Percentiles rank a stretch among this genome's conserved stretches.
Evolutionary conservation across 1,139 yeast genomes (phyloP).

Genomic region (Saccharomyces hybrid): DNA sequence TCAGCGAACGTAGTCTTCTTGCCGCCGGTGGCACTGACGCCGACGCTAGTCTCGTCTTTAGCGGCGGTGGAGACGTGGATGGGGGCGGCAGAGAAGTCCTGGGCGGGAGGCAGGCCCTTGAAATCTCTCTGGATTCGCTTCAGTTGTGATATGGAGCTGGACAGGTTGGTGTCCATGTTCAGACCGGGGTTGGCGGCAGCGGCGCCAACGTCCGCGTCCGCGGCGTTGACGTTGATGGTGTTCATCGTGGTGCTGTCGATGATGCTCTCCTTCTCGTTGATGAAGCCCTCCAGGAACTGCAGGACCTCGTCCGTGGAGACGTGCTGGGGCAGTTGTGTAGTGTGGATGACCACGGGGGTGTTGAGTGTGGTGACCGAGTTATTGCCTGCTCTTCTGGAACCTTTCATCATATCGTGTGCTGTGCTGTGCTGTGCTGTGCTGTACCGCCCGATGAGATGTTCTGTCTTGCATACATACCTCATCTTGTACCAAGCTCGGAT

Average conservation of each 20-base stretch:
- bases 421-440: not conserved
- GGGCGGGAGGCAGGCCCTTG: slow-evolving; percentile 61
- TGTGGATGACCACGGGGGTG: slow-evolving; percentile 42
- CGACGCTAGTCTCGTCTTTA: not conserved
- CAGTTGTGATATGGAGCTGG: slow-evolving; percentile 49
- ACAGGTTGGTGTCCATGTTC: slow-evolving; percentile 23
- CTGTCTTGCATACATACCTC: not conserved
- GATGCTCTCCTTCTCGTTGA: slow-evolving; percentile 30
- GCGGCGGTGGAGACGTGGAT: slow-evolving; percentile 7
- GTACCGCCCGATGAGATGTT: not conserved
- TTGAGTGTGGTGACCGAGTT: slow-evolving; percentile 40
- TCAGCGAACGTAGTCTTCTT: not conserved
- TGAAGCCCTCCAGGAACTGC: slow-evolving; percentile 39
- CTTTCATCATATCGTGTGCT: slow-evolving; percentile 25
- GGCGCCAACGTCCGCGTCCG: slow-evolving; percentile 3
- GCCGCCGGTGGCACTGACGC: slow-evolving; percentile 1
- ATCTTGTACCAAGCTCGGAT: slow-evolving; percentile 4
- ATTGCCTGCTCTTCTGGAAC: slow-evolving; percentile 36
- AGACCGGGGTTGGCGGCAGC: slow-evolving; percentile 6
- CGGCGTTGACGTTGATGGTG: slow-evolving; percentile 6
- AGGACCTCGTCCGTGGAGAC: slow-evolving; percentile 40
- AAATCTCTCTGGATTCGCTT: slow-evolving; percentile 62
- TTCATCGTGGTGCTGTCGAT: slow-evolving; percentile 14
- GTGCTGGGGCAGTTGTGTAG: slow-evolving; percentile 26
- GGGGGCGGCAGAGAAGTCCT: slow-evolving; percentile 27